Conservation (phyloP, 2,329 filamentous ascomycete genomes). For the Mycosphaerelloides madeirae region DNA sequence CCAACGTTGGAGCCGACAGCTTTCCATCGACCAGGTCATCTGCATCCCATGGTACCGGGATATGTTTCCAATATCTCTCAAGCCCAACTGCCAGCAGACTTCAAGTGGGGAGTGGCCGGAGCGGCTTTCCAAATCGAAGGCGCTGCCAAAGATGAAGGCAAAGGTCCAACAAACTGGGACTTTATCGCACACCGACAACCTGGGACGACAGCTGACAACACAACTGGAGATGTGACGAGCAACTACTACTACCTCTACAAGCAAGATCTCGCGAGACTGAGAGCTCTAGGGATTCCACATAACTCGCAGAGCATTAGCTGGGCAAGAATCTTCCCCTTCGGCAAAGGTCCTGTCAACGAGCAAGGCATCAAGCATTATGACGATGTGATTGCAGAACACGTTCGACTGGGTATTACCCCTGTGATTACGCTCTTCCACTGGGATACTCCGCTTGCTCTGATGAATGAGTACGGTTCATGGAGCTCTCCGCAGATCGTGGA, state of each 20-base stretch:
- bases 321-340: slow-evolving; percentile 79
- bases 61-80: slow-evolving; percentile 31
- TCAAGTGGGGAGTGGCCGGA: slow-evolving; percentile 31
- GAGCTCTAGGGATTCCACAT: slow-evolving; percentile 64
- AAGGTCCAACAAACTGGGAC: slow-evolving; percentile 25
- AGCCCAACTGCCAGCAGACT: slow-evolving; percentile 34
- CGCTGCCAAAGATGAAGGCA: slow-evolving; percentile 28
- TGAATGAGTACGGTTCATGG: slow-evolving; percentile 73
- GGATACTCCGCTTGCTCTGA: slow-evolving; percentile 74
- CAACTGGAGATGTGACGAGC: slow-evolving; percentile 71
- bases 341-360: slow-evolving; percentile 75
- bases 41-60: slow-evolving; percentile 42
- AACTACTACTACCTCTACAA: slow-evolving; percentile 78
- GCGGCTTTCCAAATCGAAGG: slow-evolving; percentile 33
- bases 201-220: slow-evolving; percentile 76
- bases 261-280: slow-evolving; percentile 73
- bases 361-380: slow-evolving; percentile 73
- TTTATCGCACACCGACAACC: slow-evolving; percentile 38
- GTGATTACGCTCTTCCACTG: slow-evolving; percentile 84
- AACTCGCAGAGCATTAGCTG: slow-evolving; percentile 85
- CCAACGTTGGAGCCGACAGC: slow-evolving; percentile 32
- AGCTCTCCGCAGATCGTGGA: slow-evolving; percentile 75
- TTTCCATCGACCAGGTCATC: slow-evolving; percentile 30
- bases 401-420: slow-evolving; percentile 70
- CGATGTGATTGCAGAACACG: slow-evolving; percentile 71